Evolutionary conservation across 805 yeast genomes (phyloP).

Genomic region (Suhomyces prunicola): DNA sequence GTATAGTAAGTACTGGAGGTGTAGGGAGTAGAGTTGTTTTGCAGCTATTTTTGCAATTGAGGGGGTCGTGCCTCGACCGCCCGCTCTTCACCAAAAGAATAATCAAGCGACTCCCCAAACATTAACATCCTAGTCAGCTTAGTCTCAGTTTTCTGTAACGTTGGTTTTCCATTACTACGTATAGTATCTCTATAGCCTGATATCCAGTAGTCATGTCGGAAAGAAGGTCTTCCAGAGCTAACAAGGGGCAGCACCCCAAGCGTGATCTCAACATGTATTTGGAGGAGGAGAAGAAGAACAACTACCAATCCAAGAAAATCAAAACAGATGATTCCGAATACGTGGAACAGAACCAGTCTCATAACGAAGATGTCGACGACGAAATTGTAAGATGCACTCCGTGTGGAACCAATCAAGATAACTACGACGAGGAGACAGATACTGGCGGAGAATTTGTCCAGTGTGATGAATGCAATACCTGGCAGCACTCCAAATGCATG

Average conservation of each 20-base stretch:
- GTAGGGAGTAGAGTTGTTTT: too few species aligned
- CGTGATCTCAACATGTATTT: conserved; percentile 18
- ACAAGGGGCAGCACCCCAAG: conserved; percentile 39
- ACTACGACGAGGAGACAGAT: conserved; percentile 57
- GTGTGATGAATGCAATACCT: conserved; percentile 63
- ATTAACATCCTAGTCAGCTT: not conserved
- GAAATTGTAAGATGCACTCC: conserved; percentile 56
- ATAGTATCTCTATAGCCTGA: not conserved
- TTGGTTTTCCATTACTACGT: not conserved
- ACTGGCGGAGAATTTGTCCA: conserved; percentile 56
- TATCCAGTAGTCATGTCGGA: conserved; percentile 2
- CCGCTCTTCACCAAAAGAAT: not conserved
- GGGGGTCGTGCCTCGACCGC: not conserved
- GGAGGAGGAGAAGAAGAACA: conserved; percentile 11
- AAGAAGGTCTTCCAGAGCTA: conserved; percentile 37
- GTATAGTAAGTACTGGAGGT: too few species aligned
- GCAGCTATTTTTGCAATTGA: not conserved
- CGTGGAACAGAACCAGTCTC: conserved; percentile 1
- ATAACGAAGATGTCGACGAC: conserved; percentile 26
- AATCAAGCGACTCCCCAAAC: not conserved
- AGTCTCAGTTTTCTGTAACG: too few species aligned
- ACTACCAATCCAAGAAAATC: conserved; percentile 7
- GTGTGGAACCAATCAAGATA: conserved; percentile 58
- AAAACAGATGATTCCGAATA: conserved; percentile 11
- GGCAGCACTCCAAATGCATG: conserved; percentile 72